These are phyloP conservation scores for Pinus taeda DNA, from an alignment of 75 land plant species.

Conservation along the genomic window DNA sequence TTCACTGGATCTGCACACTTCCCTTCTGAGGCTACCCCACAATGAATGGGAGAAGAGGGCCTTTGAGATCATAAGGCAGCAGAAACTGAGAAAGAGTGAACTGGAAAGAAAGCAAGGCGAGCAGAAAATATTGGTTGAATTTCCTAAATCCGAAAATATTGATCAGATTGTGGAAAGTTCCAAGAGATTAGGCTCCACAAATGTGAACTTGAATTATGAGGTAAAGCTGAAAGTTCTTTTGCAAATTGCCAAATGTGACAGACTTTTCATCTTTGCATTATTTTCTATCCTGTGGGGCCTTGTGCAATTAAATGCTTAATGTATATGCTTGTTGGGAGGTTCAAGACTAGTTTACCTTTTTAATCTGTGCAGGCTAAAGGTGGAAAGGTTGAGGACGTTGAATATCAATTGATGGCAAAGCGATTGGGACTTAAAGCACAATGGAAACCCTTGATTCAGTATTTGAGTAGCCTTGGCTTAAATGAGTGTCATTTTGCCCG, in stretches of 20 bases:
- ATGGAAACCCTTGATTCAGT: constrained; percentile 72
- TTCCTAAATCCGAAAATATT: neutral
- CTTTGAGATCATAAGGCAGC: constrained; percentile 1
- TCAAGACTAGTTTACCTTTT: constrained; percentile 7
- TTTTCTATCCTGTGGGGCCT: too few species aligned
- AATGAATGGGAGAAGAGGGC: constrained; percentile 4
- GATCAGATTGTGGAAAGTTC: neutral
- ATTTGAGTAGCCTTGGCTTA: constrained; percentile 65
- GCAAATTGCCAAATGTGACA: neutral
- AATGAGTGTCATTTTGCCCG: constrained; percentile 55
- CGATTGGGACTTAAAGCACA: constrained; percentile 53
- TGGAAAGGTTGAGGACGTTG: constrained; percentile 21
- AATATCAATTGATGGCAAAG: constrained; percentile 26
- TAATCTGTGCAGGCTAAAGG: constrained; percentile 12
- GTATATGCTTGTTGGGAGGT: neutral
- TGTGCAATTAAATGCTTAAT: too few species aligned
- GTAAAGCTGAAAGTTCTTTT: neutral
- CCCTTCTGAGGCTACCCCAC: neutral
- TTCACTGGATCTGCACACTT: neutral
- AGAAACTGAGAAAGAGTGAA: neutral
- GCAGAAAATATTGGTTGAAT: neutral
- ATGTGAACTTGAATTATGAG: neutral
- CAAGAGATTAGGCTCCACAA: neutral
- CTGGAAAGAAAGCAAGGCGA: neutral
- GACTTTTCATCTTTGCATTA: neutral